Percentiles rank a stretch among this genome's conserved stretches.
Conservation (phyloP, 805 yeast species). For the Maudiozyma bulderi region DNA sequence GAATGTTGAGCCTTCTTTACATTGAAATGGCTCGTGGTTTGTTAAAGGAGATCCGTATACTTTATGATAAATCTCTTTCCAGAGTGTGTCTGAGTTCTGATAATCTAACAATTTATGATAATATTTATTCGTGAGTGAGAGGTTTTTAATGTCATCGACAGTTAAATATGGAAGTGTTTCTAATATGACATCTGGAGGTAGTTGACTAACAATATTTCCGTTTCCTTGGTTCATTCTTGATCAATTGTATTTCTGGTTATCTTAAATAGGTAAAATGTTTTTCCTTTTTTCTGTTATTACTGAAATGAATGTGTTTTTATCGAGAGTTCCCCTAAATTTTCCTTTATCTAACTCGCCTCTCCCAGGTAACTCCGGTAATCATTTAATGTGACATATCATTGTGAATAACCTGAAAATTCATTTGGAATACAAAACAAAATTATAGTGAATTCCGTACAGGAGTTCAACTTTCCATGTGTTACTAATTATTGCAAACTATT, state of each 20-base stretch:
- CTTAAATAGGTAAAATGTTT: background rate
- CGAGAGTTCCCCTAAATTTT: background rate
- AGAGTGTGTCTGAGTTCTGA: conserved; percentile 20
- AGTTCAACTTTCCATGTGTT: background rate
- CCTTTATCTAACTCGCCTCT: background rate
- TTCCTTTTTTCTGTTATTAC: background rate
- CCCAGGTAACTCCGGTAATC: background rate
- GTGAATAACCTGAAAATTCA: too few species aligned
- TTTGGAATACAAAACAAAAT: too few species aligned
- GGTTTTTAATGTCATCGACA: conserved; percentile 19
- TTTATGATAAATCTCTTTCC: conserved; percentile 27
- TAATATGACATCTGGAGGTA: conserved; percentile 27
- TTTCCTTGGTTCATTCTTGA: background rate
- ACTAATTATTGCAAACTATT: background rate
- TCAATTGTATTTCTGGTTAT: too few species aligned
- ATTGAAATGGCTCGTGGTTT: conserved; percentile 24
- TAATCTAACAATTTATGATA: conserved; percentile 21
- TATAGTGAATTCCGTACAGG: background rate
- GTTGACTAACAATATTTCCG: background rate
- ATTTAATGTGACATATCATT: too few species aligned
- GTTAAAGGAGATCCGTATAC: conserved; percentile 20
- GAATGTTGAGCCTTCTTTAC: conserved; percentile 11
- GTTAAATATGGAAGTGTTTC: conserved; percentile 23
- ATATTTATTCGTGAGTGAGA: conserved; percentile 26
- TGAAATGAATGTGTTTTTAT: background rate